Percentiles rank a stretch among this genome's conserved stretches.
Evolutionary conservation across 164 flowering plant genomes (phyloP).

Genomic region (Stephania yunnanensis): DNA sequence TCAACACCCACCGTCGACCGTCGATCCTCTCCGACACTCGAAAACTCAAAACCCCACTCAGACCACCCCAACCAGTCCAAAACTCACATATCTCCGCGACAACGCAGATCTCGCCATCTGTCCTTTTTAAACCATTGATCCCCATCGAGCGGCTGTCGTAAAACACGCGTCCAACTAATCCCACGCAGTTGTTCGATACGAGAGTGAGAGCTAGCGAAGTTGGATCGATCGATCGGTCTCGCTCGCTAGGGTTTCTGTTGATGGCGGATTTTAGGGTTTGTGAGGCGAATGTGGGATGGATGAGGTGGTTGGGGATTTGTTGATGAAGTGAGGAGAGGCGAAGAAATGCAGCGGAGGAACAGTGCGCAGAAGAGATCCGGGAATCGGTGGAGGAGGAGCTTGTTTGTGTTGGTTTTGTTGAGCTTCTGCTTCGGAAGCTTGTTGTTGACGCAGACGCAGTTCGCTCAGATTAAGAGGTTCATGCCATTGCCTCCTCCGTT

Average conservation of each 20-base stretch:
- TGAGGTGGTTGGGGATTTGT: slow-evolving; percentile 4
- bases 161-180: too few relatives aligned
- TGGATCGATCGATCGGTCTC: too few relatives aligned
- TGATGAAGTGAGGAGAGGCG: background rate
- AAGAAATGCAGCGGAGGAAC: slow-evolving; percentile 37
- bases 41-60: background rate
- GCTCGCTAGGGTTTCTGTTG: background rate
- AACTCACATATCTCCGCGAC: too few relatives aligned
- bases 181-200: background rate
- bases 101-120: too few relatives aligned
- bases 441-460: slow-evolving; percentile 46
- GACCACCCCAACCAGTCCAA: too few relatives aligned
- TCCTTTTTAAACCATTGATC: too few relatives aligned
- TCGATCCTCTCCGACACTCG: background rate
- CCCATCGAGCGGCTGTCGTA: too few relatives aligned
- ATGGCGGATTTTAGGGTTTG: background rate
- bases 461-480: slow-evolving; percentile 33
- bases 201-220: background rate
- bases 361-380: slow-evolving; percentile 28
- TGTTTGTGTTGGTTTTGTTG: slow-evolving; percentile 31
- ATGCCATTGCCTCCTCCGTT: slow-evolving; percentile 26
- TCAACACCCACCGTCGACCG: background rate
- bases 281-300: background rate
- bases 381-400: slow-evolving; percentile 53
- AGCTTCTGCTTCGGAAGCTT: slow-evolving; percentile 53